These are phyloP conservation scores for Suillus paluster DNA, from an alignment of 768 basidiomycete species.

Conservation along the genomic window DNA sequence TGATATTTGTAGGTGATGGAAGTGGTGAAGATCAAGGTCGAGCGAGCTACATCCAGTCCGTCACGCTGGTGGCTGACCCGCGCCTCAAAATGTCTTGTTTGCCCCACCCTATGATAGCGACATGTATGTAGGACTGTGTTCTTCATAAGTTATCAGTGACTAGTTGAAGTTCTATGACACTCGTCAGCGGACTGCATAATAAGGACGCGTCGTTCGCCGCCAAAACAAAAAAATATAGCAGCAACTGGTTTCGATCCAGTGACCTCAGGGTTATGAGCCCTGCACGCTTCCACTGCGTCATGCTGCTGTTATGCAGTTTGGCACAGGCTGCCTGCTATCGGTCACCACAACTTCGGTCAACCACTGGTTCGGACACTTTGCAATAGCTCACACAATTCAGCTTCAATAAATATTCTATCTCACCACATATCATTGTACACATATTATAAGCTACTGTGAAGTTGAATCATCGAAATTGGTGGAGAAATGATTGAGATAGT, in stretches of 20 bases:
- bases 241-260: slow-evolving; percentile 69
- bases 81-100: not conserved
- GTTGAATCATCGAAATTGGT: too few relatives aligned
- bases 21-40: not conserved
- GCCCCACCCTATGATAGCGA: not conserved
- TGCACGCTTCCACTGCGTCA: slow-evolving; percentile 63
- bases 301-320: slow-evolving; percentile 42
- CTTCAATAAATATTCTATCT: too few relatives aligned
- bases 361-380: too few relatives aligned
- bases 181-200: too few relatives aligned
- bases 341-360: too few relatives aligned
- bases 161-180: not conserved
- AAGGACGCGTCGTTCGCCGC: too few relatives aligned
- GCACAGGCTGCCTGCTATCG: too few relatives aligned
- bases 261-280: slow-evolving; percentile 69
- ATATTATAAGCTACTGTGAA: too few relatives aligned
- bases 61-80: not conserved
- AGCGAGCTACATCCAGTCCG: not conserved
- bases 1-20: not conserved
- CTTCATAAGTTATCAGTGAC: not conserved
- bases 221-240: slow-evolving; percentile 41
- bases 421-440: too few relatives aligned
- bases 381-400: too few relatives aligned
- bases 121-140: not conserved
- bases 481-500: too few relatives aligned